Percentiles rank a stretch among this genome's conserved stretches.
Conservation (phyloP, 768 basidiomycete genomes). For the Leucosporidium yakuticum region DNA sequence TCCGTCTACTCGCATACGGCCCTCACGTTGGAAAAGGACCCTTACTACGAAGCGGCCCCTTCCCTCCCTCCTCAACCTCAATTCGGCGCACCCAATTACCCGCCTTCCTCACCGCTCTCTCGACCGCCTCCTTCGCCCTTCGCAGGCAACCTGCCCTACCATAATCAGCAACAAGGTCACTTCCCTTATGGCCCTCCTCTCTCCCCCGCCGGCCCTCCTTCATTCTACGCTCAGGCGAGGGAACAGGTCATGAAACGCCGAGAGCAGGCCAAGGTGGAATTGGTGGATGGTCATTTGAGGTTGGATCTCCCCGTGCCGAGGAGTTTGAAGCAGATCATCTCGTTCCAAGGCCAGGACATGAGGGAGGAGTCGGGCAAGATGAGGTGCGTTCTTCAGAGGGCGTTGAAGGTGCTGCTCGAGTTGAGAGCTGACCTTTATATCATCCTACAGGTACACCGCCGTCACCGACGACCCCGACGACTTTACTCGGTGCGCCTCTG, state of each 20-base stretch:
- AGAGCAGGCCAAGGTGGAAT: constrained; percentile 27
- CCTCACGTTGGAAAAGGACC: constrained; percentile 24
- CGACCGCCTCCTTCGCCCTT: neutral
- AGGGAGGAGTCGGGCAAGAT: constrained; percentile 47
- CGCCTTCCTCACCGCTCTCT: constrained; percentile 4
- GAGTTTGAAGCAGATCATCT: constrained; percentile 67
- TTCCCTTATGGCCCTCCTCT: neutral
- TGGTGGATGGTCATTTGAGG: constrained; percentile 80
- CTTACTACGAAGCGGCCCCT: constrained; percentile 5
- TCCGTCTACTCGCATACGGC: constrained; percentile 26
- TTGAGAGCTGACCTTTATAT: neutral
- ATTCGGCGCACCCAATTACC: neutral
- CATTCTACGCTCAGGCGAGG: constrained; percentile 9
- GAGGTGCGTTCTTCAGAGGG: constrained; percentile 49
- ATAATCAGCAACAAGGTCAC: neutral
- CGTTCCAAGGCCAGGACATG: constrained; percentile 58
- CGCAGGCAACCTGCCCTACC: neutral
- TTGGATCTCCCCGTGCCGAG: constrained; percentile 76
- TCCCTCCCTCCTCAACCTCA: constrained; percentile 2
- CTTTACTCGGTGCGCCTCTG: constrained; percentile 6
- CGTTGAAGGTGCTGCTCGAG: constrained; percentile 12
- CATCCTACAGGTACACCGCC: neutral
- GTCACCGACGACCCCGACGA: constrained; percentile 29
- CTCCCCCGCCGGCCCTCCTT: neutral
- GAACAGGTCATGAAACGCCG: constrained; percentile 18